Evolutionary conservation across 2,329 filamentous ascomycete species (phyloP).

Genomic region (Xylariaceae sp.): DNA sequence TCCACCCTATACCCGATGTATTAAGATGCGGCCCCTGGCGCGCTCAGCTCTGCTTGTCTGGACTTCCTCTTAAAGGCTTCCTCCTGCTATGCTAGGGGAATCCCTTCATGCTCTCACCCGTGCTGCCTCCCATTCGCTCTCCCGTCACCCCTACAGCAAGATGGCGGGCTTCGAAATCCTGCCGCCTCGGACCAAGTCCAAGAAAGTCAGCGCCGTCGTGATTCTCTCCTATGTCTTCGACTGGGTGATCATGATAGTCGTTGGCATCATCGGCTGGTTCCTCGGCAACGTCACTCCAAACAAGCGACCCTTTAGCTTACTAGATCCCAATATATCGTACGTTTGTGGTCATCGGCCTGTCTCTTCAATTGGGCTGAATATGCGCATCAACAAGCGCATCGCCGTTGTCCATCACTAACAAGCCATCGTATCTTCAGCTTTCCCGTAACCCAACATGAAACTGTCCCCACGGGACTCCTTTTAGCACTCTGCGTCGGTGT

Average conservation of each 20-base stretch:
- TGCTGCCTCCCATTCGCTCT: conserved; percentile 22
- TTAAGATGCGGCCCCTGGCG: conserved; percentile 1
- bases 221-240: conserved; percentile 65
- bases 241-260: conserved; percentile 62
- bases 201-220: conserved; percentile 36
- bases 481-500: conserved; percentile 57
- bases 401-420: conserved; percentile 8
- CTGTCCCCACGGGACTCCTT: conserved; percentile 62
- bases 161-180: conserved; percentile 27
- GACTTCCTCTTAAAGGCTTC: conserved; percentile 4
- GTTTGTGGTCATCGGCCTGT: conserved; percentile 22
- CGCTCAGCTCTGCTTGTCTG: conserved; percentile 2
- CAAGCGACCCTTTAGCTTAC: conserved; percentile 64
- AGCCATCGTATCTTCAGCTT: conserved; percentile 44
- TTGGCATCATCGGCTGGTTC: conserved; percentile 53
- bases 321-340: conserved; percentile 70
- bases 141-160: conserved; percentile 29
- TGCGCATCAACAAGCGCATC: neutral
- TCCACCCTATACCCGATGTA: neutral
- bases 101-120: conserved; percentile 22
- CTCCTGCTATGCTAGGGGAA: conserved; percentile 26
- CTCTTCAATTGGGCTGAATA: neutral
- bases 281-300: conserved; percentile 59
- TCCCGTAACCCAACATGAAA: conserved; percentile 65
- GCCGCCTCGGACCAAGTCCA: conserved; percentile 17